Evolutionary conservation across 192 early-diverging fungal species (phyloP).

Genomic region (Pilobolus umbonatus): DNA sequence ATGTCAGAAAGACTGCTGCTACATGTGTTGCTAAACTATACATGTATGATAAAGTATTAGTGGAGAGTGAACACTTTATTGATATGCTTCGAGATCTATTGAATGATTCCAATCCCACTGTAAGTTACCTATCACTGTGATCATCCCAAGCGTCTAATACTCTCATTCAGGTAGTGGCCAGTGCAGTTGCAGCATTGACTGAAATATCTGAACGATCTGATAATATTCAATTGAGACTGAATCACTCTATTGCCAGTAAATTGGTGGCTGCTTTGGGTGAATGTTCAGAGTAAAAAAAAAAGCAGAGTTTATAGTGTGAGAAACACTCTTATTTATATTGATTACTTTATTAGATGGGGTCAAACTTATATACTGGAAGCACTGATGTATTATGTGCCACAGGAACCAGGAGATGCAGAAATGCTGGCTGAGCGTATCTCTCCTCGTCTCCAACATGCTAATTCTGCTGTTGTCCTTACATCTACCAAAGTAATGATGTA

Average conservation of each 20-base stretch:
- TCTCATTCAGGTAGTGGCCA: conserved; percentile 80
- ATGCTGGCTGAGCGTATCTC: conserved; percentile 85
- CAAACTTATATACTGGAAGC: conserved; percentile 93
- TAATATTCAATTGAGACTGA: conserved; percentile 78
- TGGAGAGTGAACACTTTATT: conserved; percentile 85
- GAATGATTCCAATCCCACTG: conserved; percentile 86
- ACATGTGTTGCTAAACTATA: conserved; percentile 92
- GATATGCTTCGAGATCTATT: conserved; percentile 84
- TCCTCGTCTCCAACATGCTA: conserved; percentile 91
- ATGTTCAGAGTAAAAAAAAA: conserved; percentile 82
- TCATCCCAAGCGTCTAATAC: not conserved
- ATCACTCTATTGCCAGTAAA: conserved; percentile 85
- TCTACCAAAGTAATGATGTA: conserved; percentile 20
- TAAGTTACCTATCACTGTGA: conserved; percentile 28
- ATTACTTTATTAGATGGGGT: conserved; percentile 86
- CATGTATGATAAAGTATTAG: conserved; percentile 80
- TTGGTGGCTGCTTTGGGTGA: conserved; percentile 91
- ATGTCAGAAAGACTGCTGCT: conserved; percentile 95
- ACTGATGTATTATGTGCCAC: conserved; percentile 85
- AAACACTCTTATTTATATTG: not conserved
- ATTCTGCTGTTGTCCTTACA: conserved; percentile 59
- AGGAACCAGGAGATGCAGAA: conserved; percentile 85
- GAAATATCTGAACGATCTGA: conserved; percentile 92
- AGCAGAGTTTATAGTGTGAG: not conserved
- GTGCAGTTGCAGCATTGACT: conserved; percentile 87